Evolutionary conservation across 306 rosid genomes (phyloP).

Genomic region (Hippophae tibetana): DNA sequence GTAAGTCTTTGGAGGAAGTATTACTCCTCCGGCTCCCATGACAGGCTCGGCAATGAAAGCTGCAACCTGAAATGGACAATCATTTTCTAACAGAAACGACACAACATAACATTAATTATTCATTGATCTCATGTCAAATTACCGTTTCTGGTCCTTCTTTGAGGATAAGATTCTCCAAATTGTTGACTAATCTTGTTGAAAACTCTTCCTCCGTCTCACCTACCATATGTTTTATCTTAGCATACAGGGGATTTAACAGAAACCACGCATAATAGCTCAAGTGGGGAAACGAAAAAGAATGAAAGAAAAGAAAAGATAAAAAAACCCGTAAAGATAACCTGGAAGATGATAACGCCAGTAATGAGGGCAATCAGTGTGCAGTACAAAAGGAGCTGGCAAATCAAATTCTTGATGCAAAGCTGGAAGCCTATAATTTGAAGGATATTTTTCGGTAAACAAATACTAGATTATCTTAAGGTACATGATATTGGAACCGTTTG

Average conservation of each 20-base stretch:
- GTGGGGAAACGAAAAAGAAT: not conserved
- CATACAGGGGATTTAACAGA: not conserved
- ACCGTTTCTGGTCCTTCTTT: constrained; percentile 93
- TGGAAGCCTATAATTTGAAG: constrained; percentile 42
- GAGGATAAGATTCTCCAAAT: constrained; percentile 63
- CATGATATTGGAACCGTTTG: too few relatives aligned
- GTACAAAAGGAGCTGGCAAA: constrained; percentile 77
- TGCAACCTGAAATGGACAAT: constrained; percentile 47
- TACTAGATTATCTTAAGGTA: too few relatives aligned
- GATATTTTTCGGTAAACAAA: too few relatives aligned
- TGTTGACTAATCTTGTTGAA: constrained; percentile 75
- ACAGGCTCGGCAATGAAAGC: constrained; percentile 92
- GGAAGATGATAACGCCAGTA: constrained; percentile 92
- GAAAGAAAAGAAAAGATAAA: constrained; percentile 1
- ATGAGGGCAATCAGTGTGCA: constrained; percentile 88
- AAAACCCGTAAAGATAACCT: constrained; percentile 35
- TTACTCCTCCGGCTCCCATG: constrained; percentile 90
- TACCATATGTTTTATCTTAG: constrained; percentile 22
- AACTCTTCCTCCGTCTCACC: constrained; percentile 89
- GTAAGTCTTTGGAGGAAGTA: constrained; percentile 67
- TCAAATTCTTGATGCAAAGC: constrained; percentile 82
- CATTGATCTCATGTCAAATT: constrained; percentile 7
- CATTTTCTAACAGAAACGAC: constrained; percentile 7
- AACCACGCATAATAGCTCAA: not conserved
- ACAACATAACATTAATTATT: not conserved